Percentiles rank a stretch among this genome's conserved stretches.
phyloP scores from a whole-genome alignment of 169 alveolate species.

The Eimeria falciformis region DNA sequence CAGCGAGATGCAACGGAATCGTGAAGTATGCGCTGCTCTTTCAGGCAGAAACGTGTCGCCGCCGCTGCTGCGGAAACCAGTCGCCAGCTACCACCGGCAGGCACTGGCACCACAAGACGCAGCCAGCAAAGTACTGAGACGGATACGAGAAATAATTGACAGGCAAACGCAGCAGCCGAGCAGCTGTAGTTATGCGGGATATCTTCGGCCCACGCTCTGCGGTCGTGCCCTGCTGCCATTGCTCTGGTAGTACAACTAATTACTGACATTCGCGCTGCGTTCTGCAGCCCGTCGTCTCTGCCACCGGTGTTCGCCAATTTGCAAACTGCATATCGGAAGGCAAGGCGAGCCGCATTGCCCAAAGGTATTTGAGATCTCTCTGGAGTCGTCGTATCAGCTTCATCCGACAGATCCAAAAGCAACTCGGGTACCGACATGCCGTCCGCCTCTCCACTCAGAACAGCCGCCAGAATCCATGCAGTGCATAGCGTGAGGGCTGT shows the following conservation, averaged over 20 bases:
- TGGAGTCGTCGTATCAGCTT: conserved; percentile 2
- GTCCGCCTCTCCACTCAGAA: conserved; percentile 39
- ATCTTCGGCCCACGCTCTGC: background rate
- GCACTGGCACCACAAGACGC: conserved; percentile 43
- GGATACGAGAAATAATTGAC: conserved; percentile 52
- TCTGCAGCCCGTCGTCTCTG: background rate
- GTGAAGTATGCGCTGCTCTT: conserved; percentile 21
- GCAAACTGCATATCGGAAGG: background rate
- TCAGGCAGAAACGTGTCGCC: conserved; percentile 53
- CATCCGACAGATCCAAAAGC: conserved; percentile 41
- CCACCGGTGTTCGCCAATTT: background rate
- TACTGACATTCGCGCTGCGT: too few relatives aligned
- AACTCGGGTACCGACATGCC: conserved; percentile 40
- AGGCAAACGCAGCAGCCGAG: conserved; percentile 18
- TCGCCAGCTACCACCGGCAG: conserved; percentile 60
- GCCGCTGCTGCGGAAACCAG: conserved; percentile 47
- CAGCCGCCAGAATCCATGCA: conserved; percentile 35
- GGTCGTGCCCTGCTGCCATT: conserved; percentile 12
- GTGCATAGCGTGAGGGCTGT: conserved; percentile 21
- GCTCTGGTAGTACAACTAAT: too few relatives aligned
- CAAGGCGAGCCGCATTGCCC: background rate
- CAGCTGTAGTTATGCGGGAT: background rate
- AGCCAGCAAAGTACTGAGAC: conserved; percentile 29
- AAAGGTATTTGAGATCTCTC: too few relatives aligned
- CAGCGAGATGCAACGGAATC: conserved; percentile 60